phyloP scores from a whole-genome alignment of 148 eudicot genomes.

The Fagopyrum homotropicum region DNA sequence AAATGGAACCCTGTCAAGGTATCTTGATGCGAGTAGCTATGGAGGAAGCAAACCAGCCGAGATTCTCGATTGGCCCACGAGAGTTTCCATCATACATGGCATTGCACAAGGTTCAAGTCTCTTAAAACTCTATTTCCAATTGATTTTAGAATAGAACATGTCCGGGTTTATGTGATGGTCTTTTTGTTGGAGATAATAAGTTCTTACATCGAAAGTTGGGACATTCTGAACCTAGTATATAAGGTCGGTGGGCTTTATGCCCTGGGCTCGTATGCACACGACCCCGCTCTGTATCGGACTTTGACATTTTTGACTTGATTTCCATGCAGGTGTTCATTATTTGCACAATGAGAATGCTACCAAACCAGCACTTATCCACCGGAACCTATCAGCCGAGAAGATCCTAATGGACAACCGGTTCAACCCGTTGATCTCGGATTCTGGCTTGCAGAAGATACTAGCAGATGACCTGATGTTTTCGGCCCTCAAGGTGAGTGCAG shows the following conservation, averaged over 20 bases:
- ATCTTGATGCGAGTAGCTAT: slow-evolving; percentile 47
- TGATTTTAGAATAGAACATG: too few species aligned
- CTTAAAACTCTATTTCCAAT: background rate
- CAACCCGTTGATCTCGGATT: slow-evolving; percentile 62
- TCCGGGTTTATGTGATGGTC: too few species aligned
- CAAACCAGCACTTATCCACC: slow-evolving; percentile 76
- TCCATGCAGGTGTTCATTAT: slow-evolving; percentile 56
- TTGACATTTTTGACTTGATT: background rate
- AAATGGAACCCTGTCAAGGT: slow-evolving; percentile 55
- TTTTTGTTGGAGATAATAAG: background rate
- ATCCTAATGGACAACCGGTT: slow-evolving; percentile 63
- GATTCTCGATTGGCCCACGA: slow-evolving; percentile 67
- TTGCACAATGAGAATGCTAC: slow-evolving; percentile 50
- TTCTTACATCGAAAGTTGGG: too few species aligned
- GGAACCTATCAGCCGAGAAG: slow-evolving; percentile 83
- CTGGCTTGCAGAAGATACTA: slow-evolving; percentile 76
- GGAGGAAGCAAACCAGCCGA: slow-evolving; percentile 29
- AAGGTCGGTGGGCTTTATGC: too few species aligned
- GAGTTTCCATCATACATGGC: slow-evolving; percentile 75
- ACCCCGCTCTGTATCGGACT: too few species aligned
- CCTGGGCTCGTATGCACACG: too few species aligned
- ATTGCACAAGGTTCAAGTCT: slow-evolving; percentile 34
- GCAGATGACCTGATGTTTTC: slow-evolving; percentile 81
- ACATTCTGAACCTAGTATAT: too few species aligned
- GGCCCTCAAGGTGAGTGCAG: slow-evolving; percentile 80